Percentiles rank a stretch among this genome's conserved stretches.
Conservation (phyloP, 129 eudicot genomes). For the Smallanthus sonchifolius region DNA sequence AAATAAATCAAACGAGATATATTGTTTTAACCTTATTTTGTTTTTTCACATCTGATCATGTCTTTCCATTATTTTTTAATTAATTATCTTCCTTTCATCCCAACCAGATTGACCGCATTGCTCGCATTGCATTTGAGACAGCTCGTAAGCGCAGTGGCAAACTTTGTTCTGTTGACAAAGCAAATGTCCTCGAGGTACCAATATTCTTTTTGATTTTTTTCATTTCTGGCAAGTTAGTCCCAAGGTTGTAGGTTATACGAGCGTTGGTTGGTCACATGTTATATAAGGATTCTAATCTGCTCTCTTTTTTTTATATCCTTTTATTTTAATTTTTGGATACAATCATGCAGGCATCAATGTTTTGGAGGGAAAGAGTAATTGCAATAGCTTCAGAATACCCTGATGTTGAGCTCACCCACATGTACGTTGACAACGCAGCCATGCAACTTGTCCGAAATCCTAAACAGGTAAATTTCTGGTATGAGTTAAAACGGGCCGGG, state of each 20-base stretch:
- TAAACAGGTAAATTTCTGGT: conserved; percentile 53
- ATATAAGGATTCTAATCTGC: neutral
- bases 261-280: neutral
- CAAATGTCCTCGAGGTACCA: conserved; percentile 90
- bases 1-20: neutral
- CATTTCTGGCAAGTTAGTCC: neutral
- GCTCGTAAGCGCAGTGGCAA: conserved; percentile 86
- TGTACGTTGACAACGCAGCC: conserved; percentile 98
- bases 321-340: neutral
- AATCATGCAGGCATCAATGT: conserved; percentile 70
- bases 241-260: neutral
- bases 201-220: neutral
- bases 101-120: conserved; percentile 86
- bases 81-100: neutral
- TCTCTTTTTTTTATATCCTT: neutral
- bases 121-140: conserved; percentile 91
- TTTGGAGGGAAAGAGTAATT: conserved; percentile 82
- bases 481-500: neutral
- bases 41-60: conserved; percentile 3
- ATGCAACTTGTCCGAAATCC: conserved; percentile 98
- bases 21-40: neutral
- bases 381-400: conserved; percentile 79
- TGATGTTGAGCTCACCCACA: conserved; percentile 91
- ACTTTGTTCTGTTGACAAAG: conserved; percentile 97
- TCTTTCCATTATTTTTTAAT: neutral